Percentiles rank a stretch among this genome's conserved stretches.
Conservation (phyloP, 805 yeast species). For the Nakazawaea sp. region DNA sequence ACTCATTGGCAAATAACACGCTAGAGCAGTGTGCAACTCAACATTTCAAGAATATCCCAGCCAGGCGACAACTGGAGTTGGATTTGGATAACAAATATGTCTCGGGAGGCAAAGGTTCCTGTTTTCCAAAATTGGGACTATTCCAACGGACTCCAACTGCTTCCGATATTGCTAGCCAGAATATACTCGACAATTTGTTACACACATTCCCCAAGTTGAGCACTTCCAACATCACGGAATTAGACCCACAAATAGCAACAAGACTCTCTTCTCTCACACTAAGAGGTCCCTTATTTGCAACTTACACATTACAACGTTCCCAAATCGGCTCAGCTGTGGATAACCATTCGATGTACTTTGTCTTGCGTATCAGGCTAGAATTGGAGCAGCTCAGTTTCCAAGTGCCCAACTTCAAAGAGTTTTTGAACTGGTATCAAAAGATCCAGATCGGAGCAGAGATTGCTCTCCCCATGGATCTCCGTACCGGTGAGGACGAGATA, state of each 20-base stretch:
- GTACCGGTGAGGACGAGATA: no score
- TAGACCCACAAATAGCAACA: no score
- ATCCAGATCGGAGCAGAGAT: background rate
- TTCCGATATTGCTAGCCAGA: no score
- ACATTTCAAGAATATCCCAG: no score
- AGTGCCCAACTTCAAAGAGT: slow-evolving; percentile 7
- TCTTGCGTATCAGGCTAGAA: slow-evolving; percentile 5
- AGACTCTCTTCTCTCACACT: background rate
- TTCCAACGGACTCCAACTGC: no score
- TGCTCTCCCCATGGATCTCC: no score
- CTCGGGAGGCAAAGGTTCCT: no score
- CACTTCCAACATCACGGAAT: background rate
- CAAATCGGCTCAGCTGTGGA: slow-evolving; percentile 8
- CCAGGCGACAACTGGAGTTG: no score
- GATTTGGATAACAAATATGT: no score
- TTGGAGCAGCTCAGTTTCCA: slow-evolving; percentile 4
- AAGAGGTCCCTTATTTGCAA: background rate
- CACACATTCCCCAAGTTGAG: background rate
- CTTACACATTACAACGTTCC: slow-evolving; percentile 7
- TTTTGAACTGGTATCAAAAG: slow-evolving; percentile 5
- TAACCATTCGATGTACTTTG: background rate
- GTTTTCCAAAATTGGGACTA: no score
- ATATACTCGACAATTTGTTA: background rate
- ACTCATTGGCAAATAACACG: no score
- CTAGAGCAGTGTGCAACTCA: no score